Percentiles rank a stretch among this genome's conserved stretches.
These are phyloP conservation scores for Funneliformis mosseae DNA, from an alignment of 192 early-diverging fungal species.

Conservation along the genomic window DNA sequence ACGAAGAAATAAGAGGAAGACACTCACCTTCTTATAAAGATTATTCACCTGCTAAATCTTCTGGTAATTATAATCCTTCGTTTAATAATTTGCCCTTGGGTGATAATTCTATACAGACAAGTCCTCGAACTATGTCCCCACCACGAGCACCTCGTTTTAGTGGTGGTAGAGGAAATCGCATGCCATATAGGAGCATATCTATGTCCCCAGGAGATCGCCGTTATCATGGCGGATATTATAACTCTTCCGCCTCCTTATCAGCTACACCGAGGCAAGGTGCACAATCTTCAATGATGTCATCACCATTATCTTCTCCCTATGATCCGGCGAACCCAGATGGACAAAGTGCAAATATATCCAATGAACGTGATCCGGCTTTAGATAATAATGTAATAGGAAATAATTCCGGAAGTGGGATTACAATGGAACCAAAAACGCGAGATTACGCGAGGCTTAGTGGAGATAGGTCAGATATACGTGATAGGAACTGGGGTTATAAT, in stretches of 20 bases:
- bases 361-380: constrained; percentile 5
- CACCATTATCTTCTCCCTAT: constrained; percentile 16
- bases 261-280: constrained; percentile 8
- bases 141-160: neutral
- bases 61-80: neutral
- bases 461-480: constrained; percentile 8
- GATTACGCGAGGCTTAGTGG: constrained; percentile 11
- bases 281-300: neutral
- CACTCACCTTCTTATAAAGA: constrained; percentile 24
- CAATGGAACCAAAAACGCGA: constrained; percentile 10
- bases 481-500: constrained; percentile 4
- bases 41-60: neutral
- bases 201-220: constrained; percentile 18
- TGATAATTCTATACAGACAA: constrained; percentile 12
- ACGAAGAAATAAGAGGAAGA: constrained; percentile 9
- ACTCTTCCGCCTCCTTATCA: neutral
- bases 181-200: neutral
- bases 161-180: neutral
- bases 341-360: neutral
- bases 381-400: constrained; percentile 1
- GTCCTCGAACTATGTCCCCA: constrained; percentile 20
- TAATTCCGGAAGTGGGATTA: neutral
- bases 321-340: constrained; percentile 28
- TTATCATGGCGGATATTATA: constrained; percentile 1
- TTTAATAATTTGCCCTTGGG: neutral